Evolutionary conservation across 2,329 filamentous ascomycete genomes (phyloP), one percentile per base, ranked within the genome.

Genomic region (Hymenoscyphus repandus): DNA sequence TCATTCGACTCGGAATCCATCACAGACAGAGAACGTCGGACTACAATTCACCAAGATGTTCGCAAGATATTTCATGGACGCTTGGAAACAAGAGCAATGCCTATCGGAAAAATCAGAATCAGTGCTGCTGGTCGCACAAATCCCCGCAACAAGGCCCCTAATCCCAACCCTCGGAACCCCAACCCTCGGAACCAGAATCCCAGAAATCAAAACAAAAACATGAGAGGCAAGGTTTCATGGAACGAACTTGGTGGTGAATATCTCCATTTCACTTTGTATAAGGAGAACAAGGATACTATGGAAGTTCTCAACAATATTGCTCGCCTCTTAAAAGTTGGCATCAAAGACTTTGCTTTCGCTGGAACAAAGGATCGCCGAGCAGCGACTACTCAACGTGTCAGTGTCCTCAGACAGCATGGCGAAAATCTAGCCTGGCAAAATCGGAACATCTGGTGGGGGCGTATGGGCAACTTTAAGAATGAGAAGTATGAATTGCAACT

Each of bases 401-500:
- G 82, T 53, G 79, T 79, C 5, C 77, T 75, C 62, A 76, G 80
- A 6, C 70, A 85, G 41, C 73, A 77, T 31, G 79, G 77, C 0
- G 73, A 86, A 47, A 80, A 82, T 31, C 71, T 97, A 33, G 77
- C 82, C 3, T 75, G 73, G 37, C 69, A 95, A 51, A 87, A 86
- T 40, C 34, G 22, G n/a, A 83, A 84, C 58, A 75, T 73, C 33
- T 69, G 70, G 66, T 83, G 73, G 72, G 81, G 77, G 53, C 74
- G 75, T 47, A 75, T 95, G 20, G 92, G 92, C 2, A 86, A 95
- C 65, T 96, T 92, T 66, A 79, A 85, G 64, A 89, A 95, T 70
- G 77, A 81, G 55, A 76, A 80, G 30, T 72, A 83, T 22, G 80
- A 84, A 0, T 77, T 99, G 13, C 83, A 88, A 58, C 79, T 99